A percentile compares a stretch with the other conserved stretches of the same genome.
Conservation (phyloP, 23 red algal species). For the Gracilaria gracilis region DNA sequence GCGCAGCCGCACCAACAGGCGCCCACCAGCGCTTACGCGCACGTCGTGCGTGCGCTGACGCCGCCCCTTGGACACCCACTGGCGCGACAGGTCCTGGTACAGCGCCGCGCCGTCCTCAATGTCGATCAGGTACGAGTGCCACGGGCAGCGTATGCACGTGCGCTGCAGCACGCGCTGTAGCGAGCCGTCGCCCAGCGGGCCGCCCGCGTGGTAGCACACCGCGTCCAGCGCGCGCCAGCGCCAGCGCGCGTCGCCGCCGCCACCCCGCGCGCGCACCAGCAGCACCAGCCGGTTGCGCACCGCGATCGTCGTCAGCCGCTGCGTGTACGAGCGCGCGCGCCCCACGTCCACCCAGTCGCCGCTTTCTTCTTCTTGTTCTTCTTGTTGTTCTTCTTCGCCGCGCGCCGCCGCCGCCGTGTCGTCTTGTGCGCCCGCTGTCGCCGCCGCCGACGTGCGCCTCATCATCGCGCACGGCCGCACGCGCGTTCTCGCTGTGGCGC, state of each 20-base stretch:
- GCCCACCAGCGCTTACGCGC: background rate
- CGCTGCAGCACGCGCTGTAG: slow-evolving; percentile 20
- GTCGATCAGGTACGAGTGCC: slow-evolving; percentile 74
- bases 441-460: background rate
- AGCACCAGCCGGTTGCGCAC: slow-evolving; percentile 39
- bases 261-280: slow-evolving; percentile 5
- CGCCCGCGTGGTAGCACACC: slow-evolving; percentile 82
- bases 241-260: background rate
- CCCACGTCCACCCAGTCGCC: slow-evolving; percentile 39
- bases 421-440: background rate
- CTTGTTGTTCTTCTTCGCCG: slow-evolving; percentile 1
- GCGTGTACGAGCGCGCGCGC: background rate
- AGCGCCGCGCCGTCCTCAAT: slow-evolving; percentile 68
- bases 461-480: too few relatives aligned
- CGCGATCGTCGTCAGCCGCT: slow-evolving; percentile 8
- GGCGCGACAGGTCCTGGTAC: slow-evolving; percentile 59
- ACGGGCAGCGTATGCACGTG: slow-evolving; percentile 71
- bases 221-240: slow-evolving; percentile 54
- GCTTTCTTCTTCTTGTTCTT: background rate
- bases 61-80: slow-evolving; percentile 48
- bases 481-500: too few relatives aligned
- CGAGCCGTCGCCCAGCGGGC: slow-evolving; percentile 57
- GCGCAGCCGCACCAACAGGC: slow-evolving; percentile 17
- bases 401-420: background rate
- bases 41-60: slow-evolving; percentile 72